Base-by-base conservation (phyloP, 305 asterid species). In the Ajuga reptans region DNA sequence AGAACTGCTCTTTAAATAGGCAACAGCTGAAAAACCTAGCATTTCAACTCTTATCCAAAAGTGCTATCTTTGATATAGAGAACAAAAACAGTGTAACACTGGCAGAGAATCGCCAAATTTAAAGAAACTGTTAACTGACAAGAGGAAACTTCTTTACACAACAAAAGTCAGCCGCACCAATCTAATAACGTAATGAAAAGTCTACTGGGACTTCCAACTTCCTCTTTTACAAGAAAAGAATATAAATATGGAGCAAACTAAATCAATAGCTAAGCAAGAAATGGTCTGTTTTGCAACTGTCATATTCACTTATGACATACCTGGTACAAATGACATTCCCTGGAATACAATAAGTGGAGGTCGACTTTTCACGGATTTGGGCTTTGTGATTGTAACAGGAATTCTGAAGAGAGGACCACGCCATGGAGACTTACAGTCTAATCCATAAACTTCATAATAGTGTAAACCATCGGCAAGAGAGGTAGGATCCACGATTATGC, bases 391-490 rank as follows among this genome's bases (percentile, higher is more conserved):
- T 41, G 98, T 94, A 60, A 94, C 46, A 46, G 98, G 96, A 84
- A 94, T 85, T 81, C 98, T 79, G 80, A 94, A 94, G 61, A 94
- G 87, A 64, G 99, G 99, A 72, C 99, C 99, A 61, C 99, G 95
- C 96, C 96, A 91, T 56, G 98, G 99, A 8, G 95, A 87, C 74
- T 82, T 86, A 82, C 90, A 83, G 79, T 91, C 98, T 73, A 89
- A 14, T 50, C 89, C 99, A 77, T 85, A 89, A 55, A 94, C 95
- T 89, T 94, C 99, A 78, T 75, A 94, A 83, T 87, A 91, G 82
- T 91, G 99, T 71, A 94, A 80, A 78, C 99, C 98, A 57, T 86
- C 87, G 9, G 81, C 71, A 64, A 94, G 95, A 66, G 81, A 77
- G 54, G 93, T 77, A 14, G 99, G 96, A 80, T 94, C 98, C 80